A percentile compares a stretch with the other conserved stretches of the same genome.
Conservation (phyloP, 306 rosid species). For the Astragalus membranaceus region DNA sequence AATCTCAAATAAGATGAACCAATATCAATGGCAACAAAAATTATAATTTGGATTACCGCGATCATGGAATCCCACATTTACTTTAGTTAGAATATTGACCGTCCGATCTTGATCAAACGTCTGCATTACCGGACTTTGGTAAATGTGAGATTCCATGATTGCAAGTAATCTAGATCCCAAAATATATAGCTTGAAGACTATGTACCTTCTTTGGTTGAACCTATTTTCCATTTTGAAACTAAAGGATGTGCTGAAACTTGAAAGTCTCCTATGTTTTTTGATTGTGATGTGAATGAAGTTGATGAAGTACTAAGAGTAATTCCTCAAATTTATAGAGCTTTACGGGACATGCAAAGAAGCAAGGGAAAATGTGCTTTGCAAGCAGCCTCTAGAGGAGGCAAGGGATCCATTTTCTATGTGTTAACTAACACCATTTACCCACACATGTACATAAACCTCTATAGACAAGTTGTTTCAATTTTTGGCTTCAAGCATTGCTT, state of each 20-base stretch:
- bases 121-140: background rate
- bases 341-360: slow-evolving; percentile 39
- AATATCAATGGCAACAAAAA: background rate
- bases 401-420: slow-evolving; percentile 36
- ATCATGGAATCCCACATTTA: too few relatives aligned
- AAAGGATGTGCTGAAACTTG: background rate
- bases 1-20: background rate
- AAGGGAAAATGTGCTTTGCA: slow-evolving; percentile 33
- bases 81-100: too few relatives aligned
- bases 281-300: slow-evolving; percentile 17
- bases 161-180: too few relatives aligned
- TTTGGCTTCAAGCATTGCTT: slow-evolving; percentile 4
- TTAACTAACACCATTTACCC: background rate
- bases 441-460: slow-evolving; percentile 17
- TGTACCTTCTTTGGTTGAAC: slow-evolving; percentile 32
- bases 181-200: background rate
- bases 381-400: slow-evolving; percentile 35
- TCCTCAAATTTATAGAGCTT: slow-evolving; percentile 12
- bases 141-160: background rate
- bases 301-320: background rate
- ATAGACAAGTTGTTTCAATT: slow-evolving; percentile 22
- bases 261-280: background rate
- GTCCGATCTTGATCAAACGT: background rate
- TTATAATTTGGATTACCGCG: too few relatives aligned
- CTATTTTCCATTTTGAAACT: slow-evolving; percentile 28